phyloP scores from a whole-genome alignment of 225 moss, liverwort and hornwort species.

The Climacium dendroides region DNA sequence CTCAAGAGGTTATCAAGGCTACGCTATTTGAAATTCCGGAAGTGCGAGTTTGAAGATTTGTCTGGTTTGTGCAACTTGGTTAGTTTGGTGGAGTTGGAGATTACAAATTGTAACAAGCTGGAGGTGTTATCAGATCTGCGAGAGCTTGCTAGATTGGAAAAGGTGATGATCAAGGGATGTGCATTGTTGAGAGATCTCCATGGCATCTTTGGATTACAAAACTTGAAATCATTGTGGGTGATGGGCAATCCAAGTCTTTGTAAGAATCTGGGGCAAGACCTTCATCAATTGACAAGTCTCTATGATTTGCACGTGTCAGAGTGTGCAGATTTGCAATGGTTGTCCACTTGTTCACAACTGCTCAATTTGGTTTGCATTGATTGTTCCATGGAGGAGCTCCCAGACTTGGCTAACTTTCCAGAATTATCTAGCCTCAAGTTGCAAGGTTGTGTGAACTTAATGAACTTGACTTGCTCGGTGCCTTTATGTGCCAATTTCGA shows the following conservation, averaged over 20 bases:
- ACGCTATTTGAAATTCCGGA: rapidly evolving
- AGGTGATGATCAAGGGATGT: too few species aligned
- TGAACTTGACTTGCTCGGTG: too few species aligned
- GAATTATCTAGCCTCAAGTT: rapidly evolving
- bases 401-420: not conserved
- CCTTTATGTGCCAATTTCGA: too few species aligned
- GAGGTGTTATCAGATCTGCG: not conserved
- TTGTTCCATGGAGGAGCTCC: not conserved
- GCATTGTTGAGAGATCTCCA: not conserved
- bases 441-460: rapidly evolving
- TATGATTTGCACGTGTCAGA: rapidly evolving
- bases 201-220: not conserved
- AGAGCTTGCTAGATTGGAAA: not conserved
- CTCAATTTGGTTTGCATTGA: rapidly evolving
- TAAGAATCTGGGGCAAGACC: rapidly evolving
- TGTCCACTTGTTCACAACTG: not conserved
- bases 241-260: not conserved
- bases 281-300: rapidly evolving
- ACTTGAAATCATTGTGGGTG: not conserved
- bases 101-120: not conserved
- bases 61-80: not conserved
- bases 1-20: not conserved
- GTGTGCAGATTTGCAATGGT: not conserved
- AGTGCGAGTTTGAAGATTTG: not conserved
- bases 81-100: rapidly evolving